These are phyloP conservation scores for Larix sibirica DNA, from an alignment of 83 land plant species.

Conservation along the genomic window DNA sequence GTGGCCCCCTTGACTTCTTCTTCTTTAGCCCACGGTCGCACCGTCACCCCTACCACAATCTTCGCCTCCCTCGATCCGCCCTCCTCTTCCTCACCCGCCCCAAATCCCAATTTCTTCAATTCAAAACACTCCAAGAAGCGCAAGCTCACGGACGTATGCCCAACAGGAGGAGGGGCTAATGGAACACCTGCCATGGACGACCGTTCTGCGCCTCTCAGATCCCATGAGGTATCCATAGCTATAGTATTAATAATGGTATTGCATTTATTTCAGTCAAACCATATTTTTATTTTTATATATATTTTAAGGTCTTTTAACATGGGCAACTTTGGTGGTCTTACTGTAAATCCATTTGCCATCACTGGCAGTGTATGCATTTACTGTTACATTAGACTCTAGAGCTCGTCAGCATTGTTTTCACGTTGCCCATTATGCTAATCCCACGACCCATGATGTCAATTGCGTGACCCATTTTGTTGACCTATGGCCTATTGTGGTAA, in stretches of 20 bases:
- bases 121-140: conserved; percentile 1
- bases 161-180: neutral
- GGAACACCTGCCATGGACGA: neutral
- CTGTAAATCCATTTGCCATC: no score
- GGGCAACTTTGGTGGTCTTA: no score
- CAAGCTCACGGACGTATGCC: conserved; percentile 1
- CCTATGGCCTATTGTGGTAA: neutral
- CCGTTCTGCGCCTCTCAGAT: neutral
- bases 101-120: neutral
- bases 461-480: neutral
- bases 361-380: neutral
- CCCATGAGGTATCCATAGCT: neutral
- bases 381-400: neutral
- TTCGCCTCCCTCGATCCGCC: conserved; percentile 3
- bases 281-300: no score
- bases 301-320: no score
- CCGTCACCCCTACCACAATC: neutral
- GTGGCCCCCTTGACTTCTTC: conserved; percentile 2
- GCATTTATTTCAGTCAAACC: no score
- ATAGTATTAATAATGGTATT: no score
- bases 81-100: no score
- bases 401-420: neutral
- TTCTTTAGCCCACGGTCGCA: neutral
- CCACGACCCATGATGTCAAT: neutral
- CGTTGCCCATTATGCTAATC: neutral